Conservation (phyloP, 176 grass and related monocot species). For the Aegilops longissima region DNA sequence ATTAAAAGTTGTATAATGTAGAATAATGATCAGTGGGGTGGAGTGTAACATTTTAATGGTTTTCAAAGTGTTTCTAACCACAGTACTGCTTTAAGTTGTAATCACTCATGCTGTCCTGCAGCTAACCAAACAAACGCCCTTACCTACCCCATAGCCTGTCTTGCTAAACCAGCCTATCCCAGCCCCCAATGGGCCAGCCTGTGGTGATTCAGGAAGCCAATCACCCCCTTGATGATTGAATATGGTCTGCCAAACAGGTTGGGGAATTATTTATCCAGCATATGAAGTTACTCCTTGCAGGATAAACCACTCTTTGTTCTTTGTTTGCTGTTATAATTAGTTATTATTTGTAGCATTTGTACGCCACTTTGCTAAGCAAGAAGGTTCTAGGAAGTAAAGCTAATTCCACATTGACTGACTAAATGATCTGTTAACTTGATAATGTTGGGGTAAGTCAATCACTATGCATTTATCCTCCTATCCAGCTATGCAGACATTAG, state of each 20-base stretch:
- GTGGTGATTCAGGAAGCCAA: background rate
- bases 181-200: background rate
- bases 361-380: slow-evolving; percentile 2
- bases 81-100: background rate
- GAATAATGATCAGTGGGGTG: background rate
- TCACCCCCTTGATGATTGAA: background rate
- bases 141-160: background rate
- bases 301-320: background rate
- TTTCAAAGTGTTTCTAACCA: background rate
- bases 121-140: background rate
- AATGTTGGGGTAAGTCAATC: background rate
- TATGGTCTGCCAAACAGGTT: background rate
- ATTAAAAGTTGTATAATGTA: background rate
- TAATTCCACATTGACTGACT: background rate
- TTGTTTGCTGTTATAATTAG: background rate
- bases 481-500: background rate
- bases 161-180: background rate
- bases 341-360: background rate
- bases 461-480: background rate
- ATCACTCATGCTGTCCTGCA: background rate
- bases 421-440: slow-evolving; percentile 14
- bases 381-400: background rate
- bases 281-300: background rate
- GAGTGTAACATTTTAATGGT: background rate
- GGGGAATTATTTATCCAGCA: background rate